Base-by-base conservation (phyloP, 768 basidiomycete genomes). In the Suillus subalutaceus region DNA sequence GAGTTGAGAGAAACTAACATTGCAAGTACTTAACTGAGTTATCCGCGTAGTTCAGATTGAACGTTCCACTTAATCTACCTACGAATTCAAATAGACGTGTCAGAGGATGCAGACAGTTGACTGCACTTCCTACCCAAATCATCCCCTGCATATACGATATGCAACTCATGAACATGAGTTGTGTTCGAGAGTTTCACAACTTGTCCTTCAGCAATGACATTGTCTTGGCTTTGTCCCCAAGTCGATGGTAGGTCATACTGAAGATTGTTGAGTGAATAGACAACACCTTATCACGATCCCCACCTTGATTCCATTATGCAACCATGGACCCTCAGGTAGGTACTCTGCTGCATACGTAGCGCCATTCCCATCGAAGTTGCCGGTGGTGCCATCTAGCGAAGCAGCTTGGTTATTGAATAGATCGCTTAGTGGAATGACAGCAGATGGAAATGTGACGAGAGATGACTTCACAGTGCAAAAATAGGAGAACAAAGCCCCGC, bases 121-220 rank as follows among this genome's bases (percentile, higher is more conserved):
- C 38, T n/a, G 37, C 40, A 67, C 78, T 62, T 52, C 79, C 82
- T 66, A n/a, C 76, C 71, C 1, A 53, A 64, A 7, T 77, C 78
- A 57, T 83, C 82, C 32, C 81, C 82, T 26, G 83, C 77, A 68
- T 85, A 86, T 13, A 85, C 67, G 60, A 85, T 75, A 64, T 85
- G 83, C 32, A 87, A 70, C 65, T 86, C 79, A 65, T 86, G 85
- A 1, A 80, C 75, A 66, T 72, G 78, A 0, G 77, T 79, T n/a
- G 75, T 71, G 0, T 72, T 62, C 9, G 71, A 63, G 23, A 82
- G 72, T 7, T 73, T 65, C 15, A 86, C 60, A 5, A 79, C 71
- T 65, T 87, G 85, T 2, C 79, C 78, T 8, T 79, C 66, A 18
- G 83, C 77, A 37, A 86, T 70, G 32, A 84, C 73, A 64, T 87